These are phyloP conservation scores for Coemansia asiatica DNA, from an alignment of 192 early-diverging fungal genomes.

Conservation along the genomic window DNA sequence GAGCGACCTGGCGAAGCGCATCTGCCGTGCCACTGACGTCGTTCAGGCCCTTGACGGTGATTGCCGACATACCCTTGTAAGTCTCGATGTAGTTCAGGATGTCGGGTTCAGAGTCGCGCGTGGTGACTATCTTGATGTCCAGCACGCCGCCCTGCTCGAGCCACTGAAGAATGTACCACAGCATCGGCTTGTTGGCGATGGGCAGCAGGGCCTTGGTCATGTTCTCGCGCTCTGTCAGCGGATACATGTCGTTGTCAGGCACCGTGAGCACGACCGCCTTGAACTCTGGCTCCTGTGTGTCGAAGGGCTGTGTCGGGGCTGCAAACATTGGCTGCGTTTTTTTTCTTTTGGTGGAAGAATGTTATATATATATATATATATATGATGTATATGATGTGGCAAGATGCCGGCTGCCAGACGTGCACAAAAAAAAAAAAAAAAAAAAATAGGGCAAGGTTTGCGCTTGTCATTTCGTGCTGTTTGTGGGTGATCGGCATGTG, in stretches of 20 bases:
- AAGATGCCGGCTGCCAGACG: no score
- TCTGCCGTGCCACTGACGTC: constrained; percentile 80
- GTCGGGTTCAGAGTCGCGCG: constrained; percentile 64
- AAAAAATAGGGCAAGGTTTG: background rate
- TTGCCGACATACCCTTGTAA: constrained; percentile 60
- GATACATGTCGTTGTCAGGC: constrained; percentile 60
- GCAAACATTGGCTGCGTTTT: constrained; percentile 28
- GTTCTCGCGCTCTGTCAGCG: constrained; percentile 76
- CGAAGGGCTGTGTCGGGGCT: constrained; percentile 24
- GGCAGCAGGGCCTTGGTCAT: constrained; percentile 94
- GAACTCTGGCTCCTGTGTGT: constrained; percentile 45
- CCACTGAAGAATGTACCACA: constrained; percentile 93
- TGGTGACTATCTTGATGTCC: constrained; percentile 75
- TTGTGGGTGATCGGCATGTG: constrained; percentile 7
- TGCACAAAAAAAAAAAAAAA: no score
- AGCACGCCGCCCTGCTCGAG: constrained; percentile 79
- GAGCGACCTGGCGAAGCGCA: constrained; percentile 73
- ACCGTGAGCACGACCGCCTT: constrained; percentile 48
- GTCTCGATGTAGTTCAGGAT: constrained; percentile 50
- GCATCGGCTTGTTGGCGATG: constrained; percentile 92
- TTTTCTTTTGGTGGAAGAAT: no score
- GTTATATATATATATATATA: background rate
- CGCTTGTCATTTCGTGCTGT: background rate
- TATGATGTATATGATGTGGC: no score
- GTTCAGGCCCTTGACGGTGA: constrained; percentile 39